phyloP scores from a whole-genome alignment of 164 flowering plant genomes.

The Vitis cinerea region DNA sequence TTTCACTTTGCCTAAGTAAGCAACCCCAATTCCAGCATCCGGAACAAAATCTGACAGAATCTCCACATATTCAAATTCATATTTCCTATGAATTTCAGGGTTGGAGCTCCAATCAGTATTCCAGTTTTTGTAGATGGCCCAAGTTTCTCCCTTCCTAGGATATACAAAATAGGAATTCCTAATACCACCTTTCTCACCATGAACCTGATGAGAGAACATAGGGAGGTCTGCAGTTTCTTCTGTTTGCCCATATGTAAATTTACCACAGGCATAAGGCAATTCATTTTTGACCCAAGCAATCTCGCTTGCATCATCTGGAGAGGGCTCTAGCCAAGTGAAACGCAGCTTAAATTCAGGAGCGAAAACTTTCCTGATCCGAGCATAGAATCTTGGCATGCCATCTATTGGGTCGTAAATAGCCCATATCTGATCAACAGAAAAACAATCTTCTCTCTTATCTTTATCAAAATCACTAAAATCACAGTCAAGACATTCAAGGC shows the following conservation, averaged over 20 bases:
- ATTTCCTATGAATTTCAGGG: constrained; percentile 36
- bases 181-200: constrained; percentile 6
- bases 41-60: constrained; percentile 40
- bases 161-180: constrained; percentile 31
- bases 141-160: constrained; percentile 61
- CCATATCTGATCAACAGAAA: constrained; percentile 50
- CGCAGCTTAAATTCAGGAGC: constrained; percentile 35
- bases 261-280: constrained; percentile 51
- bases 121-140: constrained; percentile 70
- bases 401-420: constrained; percentile 53
- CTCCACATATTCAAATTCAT: constrained; percentile 52
- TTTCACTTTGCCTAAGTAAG: constrained; percentile 40
- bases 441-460: constrained; percentile 23
- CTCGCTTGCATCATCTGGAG: constrained; percentile 26
- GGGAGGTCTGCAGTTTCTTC: constrained; percentile 18
- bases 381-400: constrained; percentile 67
- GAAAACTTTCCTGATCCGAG: constrained; percentile 28
- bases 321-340: constrained; percentile 55
- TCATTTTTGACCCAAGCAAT: constrained; percentile 29
- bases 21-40: constrained; percentile 40
- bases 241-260: constrained; percentile 25
- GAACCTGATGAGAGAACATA: constrained; percentile 51
- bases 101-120: constrained; percentile 46
- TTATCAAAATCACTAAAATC: constrained; percentile 48
- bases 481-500: constrained; percentile 31